phyloP scores from a whole-genome alignment of 2,329 filamentous ascomycete species.

The Cytospora schulzeri region DNA sequence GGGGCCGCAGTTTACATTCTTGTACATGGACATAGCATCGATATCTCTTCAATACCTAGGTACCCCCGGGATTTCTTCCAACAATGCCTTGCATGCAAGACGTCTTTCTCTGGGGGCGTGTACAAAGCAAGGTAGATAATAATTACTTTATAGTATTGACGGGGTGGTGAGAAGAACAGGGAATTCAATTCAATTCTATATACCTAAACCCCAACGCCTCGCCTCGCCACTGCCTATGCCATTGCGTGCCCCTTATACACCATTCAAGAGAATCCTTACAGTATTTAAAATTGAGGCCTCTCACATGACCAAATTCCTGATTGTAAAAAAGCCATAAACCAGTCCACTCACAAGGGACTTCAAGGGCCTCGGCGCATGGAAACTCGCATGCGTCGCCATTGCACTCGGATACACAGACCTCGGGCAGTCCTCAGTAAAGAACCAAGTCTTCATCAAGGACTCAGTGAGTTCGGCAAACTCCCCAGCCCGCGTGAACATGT shows the following conservation, averaged over 20 bases:
- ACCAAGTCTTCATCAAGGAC: constrained; percentile 45
- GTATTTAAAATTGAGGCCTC: not conserved
- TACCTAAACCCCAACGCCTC: not conserved
- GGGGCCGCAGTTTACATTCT: not conserved
- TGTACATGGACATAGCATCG: not conserved
- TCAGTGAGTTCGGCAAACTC: constrained; percentile 34
- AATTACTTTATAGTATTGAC: not conserved
- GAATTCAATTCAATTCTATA: too few species aligned
- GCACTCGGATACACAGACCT: constrained; percentile 44
- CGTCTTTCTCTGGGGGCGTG: not conserved
- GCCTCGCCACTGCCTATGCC: not conserved
- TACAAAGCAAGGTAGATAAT: not conserved
- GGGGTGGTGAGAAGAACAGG: not conserved
- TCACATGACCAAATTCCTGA: not conserved
- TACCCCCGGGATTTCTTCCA: not conserved
- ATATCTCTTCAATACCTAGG: too few species aligned
- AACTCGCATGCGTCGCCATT: constrained; percentile 38
- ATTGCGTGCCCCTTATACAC: not conserved
- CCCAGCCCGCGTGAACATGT: constrained; percentile 42
- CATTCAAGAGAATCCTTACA: not conserved
- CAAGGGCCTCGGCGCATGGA: constrained; percentile 36
- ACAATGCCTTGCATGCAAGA: not conserved
- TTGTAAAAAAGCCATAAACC: constrained; percentile 35
- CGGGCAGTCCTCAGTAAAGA: constrained; percentile 50
- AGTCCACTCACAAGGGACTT: constrained; percentile 37